Evolutionary conservation across 2,329 filamentous ascomycete genomes (phyloP).

Genomic region (Colletotrichum falcatum): DNA sequence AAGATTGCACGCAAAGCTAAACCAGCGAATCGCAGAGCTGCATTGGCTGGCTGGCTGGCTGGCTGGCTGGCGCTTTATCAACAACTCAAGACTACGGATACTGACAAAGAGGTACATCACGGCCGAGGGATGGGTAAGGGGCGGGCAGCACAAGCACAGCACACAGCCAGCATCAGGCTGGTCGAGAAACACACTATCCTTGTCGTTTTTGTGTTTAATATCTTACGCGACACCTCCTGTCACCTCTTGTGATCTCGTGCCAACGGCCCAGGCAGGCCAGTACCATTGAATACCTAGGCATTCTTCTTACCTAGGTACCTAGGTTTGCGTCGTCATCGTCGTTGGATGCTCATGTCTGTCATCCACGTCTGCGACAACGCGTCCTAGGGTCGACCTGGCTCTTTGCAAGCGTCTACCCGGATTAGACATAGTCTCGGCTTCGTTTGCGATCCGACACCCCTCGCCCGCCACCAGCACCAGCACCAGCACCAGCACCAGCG

Average conservation of each 20-base stretch:
- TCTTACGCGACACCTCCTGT: too few relatives aligned
- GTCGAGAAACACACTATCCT: not conserved
- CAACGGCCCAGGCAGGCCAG: not conserved
- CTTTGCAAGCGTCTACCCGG: slow-evolving; percentile 28
- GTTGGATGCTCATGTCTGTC: slow-evolving; percentile 27
- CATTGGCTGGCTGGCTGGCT: too few relatives aligned
- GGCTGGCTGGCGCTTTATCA: slow-evolving; percentile 4
- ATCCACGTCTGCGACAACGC: slow-evolving; percentile 27
- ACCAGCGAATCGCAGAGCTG: not conserved
- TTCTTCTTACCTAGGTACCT: too few relatives aligned
- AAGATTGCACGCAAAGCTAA: not conserved
- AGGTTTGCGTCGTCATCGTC: not conserved
- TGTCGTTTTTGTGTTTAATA: too few relatives aligned
- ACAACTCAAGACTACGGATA: not conserved
- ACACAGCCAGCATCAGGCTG: not conserved
- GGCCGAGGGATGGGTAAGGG: not conserved
- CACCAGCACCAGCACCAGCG: too few relatives aligned
- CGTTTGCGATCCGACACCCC: not conserved
- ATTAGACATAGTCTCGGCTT: not conserved
- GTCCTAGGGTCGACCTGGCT: slow-evolving; percentile 30
- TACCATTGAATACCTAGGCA: not conserved
- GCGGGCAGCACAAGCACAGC: not conserved
- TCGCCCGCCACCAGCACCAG: slow-evolving; percentile 8
- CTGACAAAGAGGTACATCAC: not conserved
- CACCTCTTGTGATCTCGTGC: too few relatives aligned